A percentile compares a stretch with the other conserved stretches of the same genome.
phyloP scores from a whole-genome alignment of 2,329 filamentous ascomycete species.

The Hymenoscyphus albidus region DNA sequence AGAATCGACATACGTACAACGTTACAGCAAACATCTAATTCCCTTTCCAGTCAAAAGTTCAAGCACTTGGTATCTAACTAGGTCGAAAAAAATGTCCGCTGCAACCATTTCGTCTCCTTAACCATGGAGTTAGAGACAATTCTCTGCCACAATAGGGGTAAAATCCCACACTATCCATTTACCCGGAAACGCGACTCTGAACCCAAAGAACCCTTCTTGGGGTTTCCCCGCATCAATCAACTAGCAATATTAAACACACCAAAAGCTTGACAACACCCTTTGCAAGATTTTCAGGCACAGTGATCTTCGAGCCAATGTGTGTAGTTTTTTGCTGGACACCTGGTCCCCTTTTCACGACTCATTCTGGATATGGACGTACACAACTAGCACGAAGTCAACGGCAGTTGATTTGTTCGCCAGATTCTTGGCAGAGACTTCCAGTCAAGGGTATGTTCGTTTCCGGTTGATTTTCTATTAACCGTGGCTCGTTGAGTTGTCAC shows the following conservation, averaged over 20 bases:
- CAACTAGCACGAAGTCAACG: background rate
- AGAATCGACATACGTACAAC: background rate
- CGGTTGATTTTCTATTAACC: background rate
- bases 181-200: conserved; percentile 15
- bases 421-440: background rate
- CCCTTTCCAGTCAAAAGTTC: background rate
- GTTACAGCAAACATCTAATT: background rate
- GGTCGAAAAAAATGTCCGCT: background rate
- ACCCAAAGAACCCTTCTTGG: background rate
- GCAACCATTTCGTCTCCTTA: background rate
- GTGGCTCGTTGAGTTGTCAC: background rate
- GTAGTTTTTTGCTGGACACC: background rate
- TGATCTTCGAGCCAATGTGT: background rate
- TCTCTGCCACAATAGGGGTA: conserved; percentile 1
- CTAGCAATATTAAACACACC: conserved; percentile 14
- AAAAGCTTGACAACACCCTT: background rate
- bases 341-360: background rate
- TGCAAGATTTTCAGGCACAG: conserved; percentile 14
- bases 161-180: conserved; percentile 7
- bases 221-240: conserved; percentile 18
- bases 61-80: background rate
- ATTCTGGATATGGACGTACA: background rate
- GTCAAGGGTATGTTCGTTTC: background rate
- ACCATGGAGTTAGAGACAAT: conserved; percentile 6
- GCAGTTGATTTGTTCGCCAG: conserved; percentile 6